Evolutionary conservation across 1,284 basidiomycete species (phyloP).

Genomic region (Trichosporon sp.): DNA sequence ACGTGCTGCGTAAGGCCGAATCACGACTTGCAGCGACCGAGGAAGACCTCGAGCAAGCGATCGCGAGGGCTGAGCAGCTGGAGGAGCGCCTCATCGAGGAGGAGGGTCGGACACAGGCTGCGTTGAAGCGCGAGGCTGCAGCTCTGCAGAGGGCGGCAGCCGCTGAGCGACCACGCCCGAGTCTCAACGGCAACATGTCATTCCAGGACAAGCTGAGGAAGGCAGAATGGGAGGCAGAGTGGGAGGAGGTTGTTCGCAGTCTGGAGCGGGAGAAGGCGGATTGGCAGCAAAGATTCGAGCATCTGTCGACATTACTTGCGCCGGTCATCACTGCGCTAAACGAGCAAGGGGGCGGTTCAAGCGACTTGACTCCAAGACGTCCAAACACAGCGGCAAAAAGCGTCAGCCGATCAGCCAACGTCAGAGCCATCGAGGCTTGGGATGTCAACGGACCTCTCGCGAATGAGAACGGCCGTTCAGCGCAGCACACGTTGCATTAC

Average conservation of each 20-base stretch:
- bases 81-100: conserved; percentile 3
- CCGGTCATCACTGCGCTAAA: not conserved
- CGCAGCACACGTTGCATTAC: not conserved
- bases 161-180: not conserved
- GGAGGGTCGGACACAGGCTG: not conserved
- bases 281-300: conserved; percentile 6
- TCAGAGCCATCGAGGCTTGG: too few species aligned
- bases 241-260: not conserved
- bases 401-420: too few species aligned
- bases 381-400: not conserved
- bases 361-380: not conserved
- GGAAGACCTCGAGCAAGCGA: conserved; percentile 23
- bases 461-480: not conserved
- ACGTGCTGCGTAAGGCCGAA: conserved; percentile 31
- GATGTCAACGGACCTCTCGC: not conserved
- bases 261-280: not conserved
- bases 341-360: not conserved
- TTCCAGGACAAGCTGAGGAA: not conserved
- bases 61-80: conserved; percentile 4
- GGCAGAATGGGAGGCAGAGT: not conserved
- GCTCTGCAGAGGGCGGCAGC: not conserved
- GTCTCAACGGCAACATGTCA: not conserved
- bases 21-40: conserved; percentile 28
- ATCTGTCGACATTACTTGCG: not conserved
- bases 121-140: not conserved